phyloP scores from a whole-genome alignment of 805 yeast species.

The Geotrichum ghanense region DNA sequence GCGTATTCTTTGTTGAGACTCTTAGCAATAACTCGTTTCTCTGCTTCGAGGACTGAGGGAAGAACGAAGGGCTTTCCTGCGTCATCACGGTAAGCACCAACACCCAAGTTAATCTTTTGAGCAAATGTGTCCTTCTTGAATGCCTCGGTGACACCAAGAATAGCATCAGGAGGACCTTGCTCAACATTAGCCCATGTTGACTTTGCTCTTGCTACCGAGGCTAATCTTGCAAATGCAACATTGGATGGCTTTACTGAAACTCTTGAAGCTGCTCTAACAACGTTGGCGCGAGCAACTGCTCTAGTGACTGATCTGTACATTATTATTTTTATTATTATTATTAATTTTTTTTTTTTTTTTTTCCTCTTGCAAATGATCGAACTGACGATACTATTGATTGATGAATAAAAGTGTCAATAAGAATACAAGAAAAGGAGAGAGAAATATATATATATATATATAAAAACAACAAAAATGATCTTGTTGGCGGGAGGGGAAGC shows the following conservation, averaged over 20 bases:
- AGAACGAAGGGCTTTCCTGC: conserved; percentile 81
- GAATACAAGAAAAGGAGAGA: not conserved
- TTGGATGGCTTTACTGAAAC: not conserved
- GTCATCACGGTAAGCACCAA: conserved; percentile 90
- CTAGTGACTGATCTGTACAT: not conserved
- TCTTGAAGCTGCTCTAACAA: not conserved
- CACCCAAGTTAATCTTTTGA: conserved; percentile 49
- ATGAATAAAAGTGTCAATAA: no score
- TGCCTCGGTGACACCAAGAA: conserved; percentile 60
- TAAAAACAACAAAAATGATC: no score
- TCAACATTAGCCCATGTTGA: conserved; percentile 32
- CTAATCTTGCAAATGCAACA: not conserved
- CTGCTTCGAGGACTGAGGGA: conserved; percentile 64
- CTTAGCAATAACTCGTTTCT: conserved; percentile 35
- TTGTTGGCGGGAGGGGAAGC: no score
- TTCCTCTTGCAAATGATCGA: no score
- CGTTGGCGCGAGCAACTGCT: not conserved
- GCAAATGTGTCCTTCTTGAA: conserved; percentile 50
- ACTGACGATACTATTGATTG: no score
- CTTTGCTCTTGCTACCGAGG: conserved; percentile 5
- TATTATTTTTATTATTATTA: no score
- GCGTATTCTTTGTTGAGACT: conserved; percentile 73
- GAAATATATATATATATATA: not conserved
- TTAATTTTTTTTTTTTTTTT: no score
- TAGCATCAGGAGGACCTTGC: conserved; percentile 77